Evolutionary conservation across 352 stramenopile species (phyloP), one percentile per base, ranked within the genome.

Genomic region (Phytophthora syringae): DNA sequence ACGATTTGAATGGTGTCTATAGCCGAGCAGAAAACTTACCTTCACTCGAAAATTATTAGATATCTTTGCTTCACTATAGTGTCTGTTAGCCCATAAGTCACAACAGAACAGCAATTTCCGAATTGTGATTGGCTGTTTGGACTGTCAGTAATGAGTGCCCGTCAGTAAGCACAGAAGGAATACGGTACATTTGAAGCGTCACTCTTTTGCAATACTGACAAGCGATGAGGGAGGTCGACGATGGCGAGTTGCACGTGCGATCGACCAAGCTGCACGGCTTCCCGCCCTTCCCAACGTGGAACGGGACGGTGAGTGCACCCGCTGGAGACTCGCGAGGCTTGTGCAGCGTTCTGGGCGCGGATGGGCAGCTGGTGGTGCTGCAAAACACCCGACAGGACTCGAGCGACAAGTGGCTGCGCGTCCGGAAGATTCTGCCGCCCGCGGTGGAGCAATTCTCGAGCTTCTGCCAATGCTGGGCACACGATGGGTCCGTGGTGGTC

Each of bases 401-500:
- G 9, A 1, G 6, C 18, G 52, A 42, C 53, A 70, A 18, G 16
- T 67, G 40, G 1, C 49, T 86, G 4, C 25, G 45, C 11, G 66
- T 88, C 1, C 34, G 60, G 9, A 77, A 79, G 64, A 63, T 89
- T 25, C 28, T 89, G 32, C 58, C 60, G 6, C 54, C 79, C 2
- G 12, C 24, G 1, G 25, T 37, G 5, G 28, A 39, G 3, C 61
- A 55, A 2, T 42, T 72, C 21, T 67, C 56, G 25, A 79, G 45
- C 44, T 78, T 89, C 53, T 86, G 79, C 51, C 81, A 92, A 42
- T 80, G 77, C 53, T 92, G 81, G 81, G 50, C 72, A 20, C 40
- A 15, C 2, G 60, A 79, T 48, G 81, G 72, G 9, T 36, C 52
- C 5, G 28, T 76, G 4, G 47, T 90, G 4, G 67, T 53, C 0